A percentile compares a stretch with the other conserved stretches of the same genome.
These are phyloP conservation scores for Coemansia sp. DNA, from an alignment of 192 early-diverging fungal species.

Conservation along the genomic window DNA sequence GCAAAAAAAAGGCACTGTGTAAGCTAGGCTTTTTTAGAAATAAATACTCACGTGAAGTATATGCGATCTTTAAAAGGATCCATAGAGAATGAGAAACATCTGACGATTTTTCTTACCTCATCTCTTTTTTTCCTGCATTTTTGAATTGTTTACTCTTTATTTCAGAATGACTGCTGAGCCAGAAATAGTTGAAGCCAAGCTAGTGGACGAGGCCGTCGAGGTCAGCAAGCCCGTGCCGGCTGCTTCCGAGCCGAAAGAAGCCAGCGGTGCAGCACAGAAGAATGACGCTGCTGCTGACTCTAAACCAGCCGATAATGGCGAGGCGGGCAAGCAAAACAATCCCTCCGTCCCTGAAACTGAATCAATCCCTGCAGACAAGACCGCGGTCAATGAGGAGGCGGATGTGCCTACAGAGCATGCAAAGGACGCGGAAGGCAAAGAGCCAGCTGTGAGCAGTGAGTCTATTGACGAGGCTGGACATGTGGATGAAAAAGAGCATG, in stretches of 20 bases:
- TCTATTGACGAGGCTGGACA: not conserved
- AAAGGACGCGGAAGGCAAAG: not conserved
- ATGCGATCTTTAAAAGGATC: no score
- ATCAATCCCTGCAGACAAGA: slow-evolving; percentile 1
- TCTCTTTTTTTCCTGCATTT: no score
- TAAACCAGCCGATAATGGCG: not conserved
- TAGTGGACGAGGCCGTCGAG: slow-evolving; percentile 4
- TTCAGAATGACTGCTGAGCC: not conserved
- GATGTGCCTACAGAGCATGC: not conserved
- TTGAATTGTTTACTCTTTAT: no score
- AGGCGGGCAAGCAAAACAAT: not conserved
- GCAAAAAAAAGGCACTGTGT: no score
- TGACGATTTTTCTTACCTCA: no score
- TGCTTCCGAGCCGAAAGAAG: not conserved
- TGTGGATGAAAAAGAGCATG: not conserved
- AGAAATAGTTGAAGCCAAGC: slow-evolving; percentile 1
- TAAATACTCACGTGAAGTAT: no score
- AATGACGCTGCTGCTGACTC: not conserved
- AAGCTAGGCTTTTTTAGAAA: no score
- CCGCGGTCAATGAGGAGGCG: not conserved
- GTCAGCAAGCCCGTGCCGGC: not conserved
- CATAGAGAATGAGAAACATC: no score
- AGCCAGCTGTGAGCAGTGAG: not conserved
- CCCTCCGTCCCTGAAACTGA: not conserved
- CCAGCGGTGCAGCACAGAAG: not conserved